Percentiles rank a stretch among this genome's conserved stretches.
phyloP scores from a whole-genome alignment of 495 filamentous ascomycete genomes.

The Aspergillus campestris region DNA sequence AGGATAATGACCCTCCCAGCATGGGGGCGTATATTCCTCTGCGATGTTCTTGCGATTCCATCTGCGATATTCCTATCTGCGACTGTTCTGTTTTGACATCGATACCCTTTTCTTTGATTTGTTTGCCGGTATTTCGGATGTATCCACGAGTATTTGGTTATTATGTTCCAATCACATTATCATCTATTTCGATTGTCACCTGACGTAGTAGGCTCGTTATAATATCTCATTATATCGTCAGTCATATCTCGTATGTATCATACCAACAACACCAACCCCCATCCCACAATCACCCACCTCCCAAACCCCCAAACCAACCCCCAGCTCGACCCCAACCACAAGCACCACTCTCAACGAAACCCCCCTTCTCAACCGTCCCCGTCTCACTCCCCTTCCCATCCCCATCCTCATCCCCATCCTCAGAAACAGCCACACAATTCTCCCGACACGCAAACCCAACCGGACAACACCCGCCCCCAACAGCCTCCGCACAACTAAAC shows the following conservation, averaged over 20 bases:
- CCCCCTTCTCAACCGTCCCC: conserved; percentile 50
- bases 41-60: neutral
- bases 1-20: no score
- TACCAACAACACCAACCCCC: neutral
- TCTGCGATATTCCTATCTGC: no score
- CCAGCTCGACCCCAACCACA: neutral
- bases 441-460: conserved; percentile 62
- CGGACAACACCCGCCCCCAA: conserved; percentile 73
- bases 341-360: conserved; percentile 16
- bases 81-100: conserved; percentile 17
- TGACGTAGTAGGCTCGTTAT: no score
- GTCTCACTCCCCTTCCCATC: conserved; percentile 18
- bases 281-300: conserved; percentile 2
- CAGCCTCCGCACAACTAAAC: conserved; percentile 60
- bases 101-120: conserved; percentile 27
- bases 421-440: conserved; percentile 54
- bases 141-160: conserved; percentile 6
- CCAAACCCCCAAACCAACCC: neutral
- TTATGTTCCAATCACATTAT: neutral
- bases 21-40: neutral
- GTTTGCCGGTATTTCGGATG: conserved; percentile 1
- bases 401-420: conserved; percentile 26
- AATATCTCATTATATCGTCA: no score
- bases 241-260: no score
- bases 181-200: conserved; percentile 1